phyloP scores from a whole-genome alignment of 2,329 filamentous ascomycete species.

The Aurifilum marmelostoma region DNA sequence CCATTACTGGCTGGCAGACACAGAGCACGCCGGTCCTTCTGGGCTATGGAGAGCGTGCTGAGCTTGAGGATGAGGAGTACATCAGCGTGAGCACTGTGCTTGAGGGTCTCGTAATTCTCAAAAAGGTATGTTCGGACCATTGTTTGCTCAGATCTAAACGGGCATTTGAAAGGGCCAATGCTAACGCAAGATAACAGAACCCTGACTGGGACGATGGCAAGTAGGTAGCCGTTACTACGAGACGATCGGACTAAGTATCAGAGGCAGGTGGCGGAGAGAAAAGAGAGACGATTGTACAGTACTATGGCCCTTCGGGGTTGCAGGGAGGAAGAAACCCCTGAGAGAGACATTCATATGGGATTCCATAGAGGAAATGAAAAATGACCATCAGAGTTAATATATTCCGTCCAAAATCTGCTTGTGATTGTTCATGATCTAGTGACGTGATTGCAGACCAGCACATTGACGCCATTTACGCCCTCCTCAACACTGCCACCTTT shows the following conservation, averaged over 20 bases:
- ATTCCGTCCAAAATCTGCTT: no score
- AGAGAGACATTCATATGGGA: slow-evolving; percentile 17
- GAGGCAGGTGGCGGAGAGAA: not conserved
- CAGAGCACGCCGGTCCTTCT: slow-evolving; percentile 97
- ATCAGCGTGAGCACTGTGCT: slow-evolving; percentile 87
- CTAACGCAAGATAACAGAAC: slow-evolving; percentile 46
- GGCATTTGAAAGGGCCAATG: no score
- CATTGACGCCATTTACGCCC: not conserved
- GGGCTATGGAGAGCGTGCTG: slow-evolving; percentile 92
- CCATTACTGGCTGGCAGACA: slow-evolving; percentile 98
- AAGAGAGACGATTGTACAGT: slow-evolving; percentile 25
- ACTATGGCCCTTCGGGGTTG: slow-evolving; percentile 20
- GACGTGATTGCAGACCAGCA: no score
- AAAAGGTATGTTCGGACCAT: slow-evolving; percentile 72
- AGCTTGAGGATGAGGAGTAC: slow-evolving; percentile 97
- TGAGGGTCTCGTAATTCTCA: slow-evolving; percentile 92
- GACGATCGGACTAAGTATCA: not conserved
- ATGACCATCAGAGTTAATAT: slow-evolving; percentile 24
- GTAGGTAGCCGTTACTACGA: slow-evolving; percentile 35
- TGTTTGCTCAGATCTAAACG: not conserved
- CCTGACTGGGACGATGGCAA: slow-evolving; percentile 59
- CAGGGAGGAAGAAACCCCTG: not conserved
- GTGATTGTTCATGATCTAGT: not conserved
- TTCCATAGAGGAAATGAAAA: slow-evolving; percentile 30
- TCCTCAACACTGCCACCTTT: not conserved